Evolutionary conservation across 2,329 filamentous ascomycete species (phyloP).

Genomic region (Penicillium sp.): DNA sequence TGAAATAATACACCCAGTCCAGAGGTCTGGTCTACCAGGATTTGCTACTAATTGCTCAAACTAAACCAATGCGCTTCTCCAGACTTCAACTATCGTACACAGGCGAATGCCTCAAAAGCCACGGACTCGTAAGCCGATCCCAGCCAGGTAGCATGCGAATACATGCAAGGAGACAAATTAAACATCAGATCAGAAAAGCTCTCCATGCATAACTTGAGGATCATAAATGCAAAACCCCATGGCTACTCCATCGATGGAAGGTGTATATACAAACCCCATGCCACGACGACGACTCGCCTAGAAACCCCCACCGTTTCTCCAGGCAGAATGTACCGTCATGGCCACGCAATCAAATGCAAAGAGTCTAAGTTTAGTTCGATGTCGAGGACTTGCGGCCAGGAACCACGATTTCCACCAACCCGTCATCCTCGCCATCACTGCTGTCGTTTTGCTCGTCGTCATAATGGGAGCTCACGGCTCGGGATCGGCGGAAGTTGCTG

Average conservation of each 20-base stretch:
- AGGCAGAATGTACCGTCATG: neutral
- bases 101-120: slow-evolving; percentile 11
- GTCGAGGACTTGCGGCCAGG: slow-evolving; percentile 33
- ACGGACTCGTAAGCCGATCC: slow-evolving; percentile 5
- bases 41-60: neutral
- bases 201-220: slow-evolving; percentile 9
- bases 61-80: slow-evolving; percentile 16
- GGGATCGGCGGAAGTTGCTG: slow-evolving; percentile 37
- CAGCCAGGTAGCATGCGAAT: slow-evolving; percentile 9
- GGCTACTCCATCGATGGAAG: slow-evolving; percentile 15
- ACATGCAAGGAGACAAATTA: slow-evolving; percentile 11
- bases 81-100: slow-evolving; percentile 21
- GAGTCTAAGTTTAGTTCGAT: slow-evolving; percentile 10
- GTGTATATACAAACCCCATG: slow-evolving; percentile 20
- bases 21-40: neutral
- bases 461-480: slow-evolving; percentile 26
- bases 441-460: slow-evolving; percentile 39
- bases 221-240: slow-evolving; percentile 12
- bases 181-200: slow-evolving; percentile 6
- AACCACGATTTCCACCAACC: slow-evolving; percentile 40
- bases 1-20: neutral
- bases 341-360: slow-evolving; percentile 4
- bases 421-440: slow-evolving; percentile 38
- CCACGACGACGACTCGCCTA: neutral
- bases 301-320: neutral